Conservation (phyloP, 768 basidiomycete genomes). For the Pholiota conissans region DNA sequence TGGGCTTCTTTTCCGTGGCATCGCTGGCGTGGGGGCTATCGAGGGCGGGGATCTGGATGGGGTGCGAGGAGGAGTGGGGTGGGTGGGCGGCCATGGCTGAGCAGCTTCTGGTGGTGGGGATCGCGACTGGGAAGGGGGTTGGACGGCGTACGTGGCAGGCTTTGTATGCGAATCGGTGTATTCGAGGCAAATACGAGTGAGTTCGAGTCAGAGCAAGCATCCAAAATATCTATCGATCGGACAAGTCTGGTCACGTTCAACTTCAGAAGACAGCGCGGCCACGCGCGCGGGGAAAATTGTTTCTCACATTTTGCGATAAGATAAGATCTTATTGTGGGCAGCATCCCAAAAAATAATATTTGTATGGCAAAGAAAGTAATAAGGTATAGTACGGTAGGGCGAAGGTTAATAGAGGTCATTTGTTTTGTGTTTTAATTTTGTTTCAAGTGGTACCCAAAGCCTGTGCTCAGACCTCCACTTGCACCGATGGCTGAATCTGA, state of each 20-base stretch:
- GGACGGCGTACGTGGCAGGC: conserved; percentile 29
- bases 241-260: conserved; percentile 34
- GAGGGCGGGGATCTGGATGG: conserved; percentile 46
- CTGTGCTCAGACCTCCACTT: no score
- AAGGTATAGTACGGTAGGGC: no score
- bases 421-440: no score
- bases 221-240: conserved; percentile 35
- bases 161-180: conserved; percentile 29
- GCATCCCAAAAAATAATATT: no score
- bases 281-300: neutral
- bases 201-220: conserved; percentile 36
- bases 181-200: conserved; percentile 26
- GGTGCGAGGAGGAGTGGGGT: conserved; percentile 55
- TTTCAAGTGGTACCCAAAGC: no score
- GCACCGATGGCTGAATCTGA: no score
- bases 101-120: neutral
- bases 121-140: conserved; percentile 3
- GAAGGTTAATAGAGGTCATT: no score
- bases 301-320: neutral
- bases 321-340: neutral
- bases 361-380: no score
- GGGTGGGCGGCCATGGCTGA: conserved; percentile 38
- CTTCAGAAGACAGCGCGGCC: neutral
- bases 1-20: conserved; percentile 26
- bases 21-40: conserved; percentile 39